phyloP scores from a whole-genome alignment of 2,329 filamentous ascomycete genomes.

The Pseudomassariella vexata region DNA sequence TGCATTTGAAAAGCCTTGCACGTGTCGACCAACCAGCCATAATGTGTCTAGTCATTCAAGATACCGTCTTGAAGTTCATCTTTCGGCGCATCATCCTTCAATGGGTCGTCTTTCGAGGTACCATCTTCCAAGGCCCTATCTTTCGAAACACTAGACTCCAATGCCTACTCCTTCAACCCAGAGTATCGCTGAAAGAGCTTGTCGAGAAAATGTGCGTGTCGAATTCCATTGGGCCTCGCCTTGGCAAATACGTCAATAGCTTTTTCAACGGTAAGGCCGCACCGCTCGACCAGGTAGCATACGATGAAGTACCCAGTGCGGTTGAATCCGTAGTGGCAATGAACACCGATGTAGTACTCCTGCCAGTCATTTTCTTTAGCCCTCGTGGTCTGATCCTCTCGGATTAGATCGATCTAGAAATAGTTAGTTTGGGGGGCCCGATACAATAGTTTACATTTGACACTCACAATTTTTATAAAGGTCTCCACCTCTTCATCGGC shows the following conservation, averaged over 20 bases:
- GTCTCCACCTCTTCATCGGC: constrained; percentile 42
- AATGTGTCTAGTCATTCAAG: too few species aligned
- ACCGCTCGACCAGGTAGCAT: constrained; percentile 81
- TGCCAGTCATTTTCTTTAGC: constrained; percentile 33
- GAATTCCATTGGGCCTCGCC: constrained; percentile 74
- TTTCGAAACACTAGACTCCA: too few species aligned
- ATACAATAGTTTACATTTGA: neutral
- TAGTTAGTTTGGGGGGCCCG: neutral
- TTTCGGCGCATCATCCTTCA: too few species aligned
- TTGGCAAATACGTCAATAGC: constrained; percentile 74
- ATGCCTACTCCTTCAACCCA: constrained; percentile 17
- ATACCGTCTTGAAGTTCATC: too few species aligned
- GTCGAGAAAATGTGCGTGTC: constrained; percentile 84
- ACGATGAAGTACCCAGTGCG: constrained; percentile 87
- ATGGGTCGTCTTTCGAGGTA: too few species aligned
- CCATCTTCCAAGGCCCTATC: too few species aligned
- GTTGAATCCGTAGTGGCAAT: constrained; percentile 96
- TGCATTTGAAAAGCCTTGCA: too few species aligned
- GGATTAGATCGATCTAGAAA: constrained; percentile 50
- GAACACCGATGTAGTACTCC: constrained; percentile 66
- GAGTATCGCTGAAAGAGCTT: constrained; percentile 74
- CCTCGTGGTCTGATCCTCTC: constrained; percentile 37
- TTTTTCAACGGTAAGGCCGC: constrained; percentile 64
- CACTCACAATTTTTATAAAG: constrained; percentile 42
- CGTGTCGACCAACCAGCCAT: too few species aligned